Evolutionary conservation across 2,329 filamentous ascomycete genomes (phyloP), one percentile per base, ranked within the genome.

Genomic region (Fusarium vanettenii): DNA sequence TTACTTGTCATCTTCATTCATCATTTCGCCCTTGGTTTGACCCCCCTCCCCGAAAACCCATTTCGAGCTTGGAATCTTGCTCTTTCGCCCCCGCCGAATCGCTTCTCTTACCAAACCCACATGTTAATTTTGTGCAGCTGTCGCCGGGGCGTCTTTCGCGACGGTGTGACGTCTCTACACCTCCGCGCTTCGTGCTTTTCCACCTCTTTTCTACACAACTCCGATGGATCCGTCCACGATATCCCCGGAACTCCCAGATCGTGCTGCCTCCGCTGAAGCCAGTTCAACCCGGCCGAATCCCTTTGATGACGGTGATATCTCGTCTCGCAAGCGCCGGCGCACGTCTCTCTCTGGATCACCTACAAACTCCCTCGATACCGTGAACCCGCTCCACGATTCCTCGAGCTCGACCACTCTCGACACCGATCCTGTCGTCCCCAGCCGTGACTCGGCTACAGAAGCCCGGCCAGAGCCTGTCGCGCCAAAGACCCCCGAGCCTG

Each of bases 251-350:
- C 84, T 85, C 82, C 86, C 84, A 86, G 88, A 90, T 84, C 88
- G 89, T 83, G 87, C 88, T 79, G 85, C 86, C 83, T 92, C 90
- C 79, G 88, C 89, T 82, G 91, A 92, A 85, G 88, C 89, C 81
- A 87, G 87, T 82, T 89, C 90, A 78, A 90, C 88, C 76, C 88
- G 91, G 72, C 89, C 89, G 62, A 92, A 92, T 74, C 91, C 91
- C 45, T 92, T 92, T 80, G 87, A 91, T 83, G 89, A 91, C 82
- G 85, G 82, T 79, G 88, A 90, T 74, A 79, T 83, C 56, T 85
- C 87, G 48, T 86, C 90, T 66, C 86, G 90, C 74, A 92, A 92
- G 81, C 89, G 91, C 62, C 90, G 89, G 72, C 88, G 90, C 75
- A 91, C 90, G 33, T 92, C 90, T 16, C 83, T 86, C 61, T 87